These are phyloP conservation scores for Fusarium illudens DNA, from an alignment of 2,329 filamentous ascomycete species.

Conservation along the genomic window DNA sequence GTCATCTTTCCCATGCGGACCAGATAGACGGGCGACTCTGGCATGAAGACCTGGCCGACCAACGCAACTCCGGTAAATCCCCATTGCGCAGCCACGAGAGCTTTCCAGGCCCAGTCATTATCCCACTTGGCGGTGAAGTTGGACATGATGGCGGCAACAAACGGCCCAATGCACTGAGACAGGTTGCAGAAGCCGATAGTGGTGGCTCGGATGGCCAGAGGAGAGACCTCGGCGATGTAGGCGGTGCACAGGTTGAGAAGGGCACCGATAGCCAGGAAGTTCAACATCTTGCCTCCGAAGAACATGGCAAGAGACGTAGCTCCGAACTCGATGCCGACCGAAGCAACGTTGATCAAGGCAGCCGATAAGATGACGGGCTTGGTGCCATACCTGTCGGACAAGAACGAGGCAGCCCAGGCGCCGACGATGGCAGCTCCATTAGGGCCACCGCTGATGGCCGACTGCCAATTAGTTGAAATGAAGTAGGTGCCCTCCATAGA, in stretches of 20 bases:
- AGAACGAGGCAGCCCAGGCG: constrained; percentile 31
- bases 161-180: constrained; percentile 51
- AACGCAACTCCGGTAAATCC: constrained; percentile 49
- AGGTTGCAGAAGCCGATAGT: constrained; percentile 50
- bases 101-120: constrained; percentile 53
- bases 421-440: constrained; percentile 34
- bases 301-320: constrained; percentile 44
- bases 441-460: constrained; percentile 36
- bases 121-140: constrained; percentile 49
- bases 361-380: constrained; percentile 35
- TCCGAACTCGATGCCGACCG: constrained; percentile 44
- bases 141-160: constrained; percentile 50
- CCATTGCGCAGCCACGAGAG: constrained; percentile 52
- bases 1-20: constrained; percentile 52
- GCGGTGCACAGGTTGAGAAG: constrained; percentile 50
- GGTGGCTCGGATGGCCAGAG: constrained; percentile 49
- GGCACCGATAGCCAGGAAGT: constrained; percentile 47
- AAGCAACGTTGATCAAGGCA: constrained; percentile 39
- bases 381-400: constrained; percentile 32
- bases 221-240: constrained; percentile 51
- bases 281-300: constrained; percentile 44
- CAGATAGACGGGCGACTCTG: constrained; percentile 61
- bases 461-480: constrained; percentile 39
- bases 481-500: constrained; percentile 18
- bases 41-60: constrained; percentile 50